A percentile compares a stretch with the other conserved stretches of the same genome.
phyloP scores from a whole-genome alignment of 768 basidiomycete genomes.

The Suillus fuscotomentosus region DNA sequence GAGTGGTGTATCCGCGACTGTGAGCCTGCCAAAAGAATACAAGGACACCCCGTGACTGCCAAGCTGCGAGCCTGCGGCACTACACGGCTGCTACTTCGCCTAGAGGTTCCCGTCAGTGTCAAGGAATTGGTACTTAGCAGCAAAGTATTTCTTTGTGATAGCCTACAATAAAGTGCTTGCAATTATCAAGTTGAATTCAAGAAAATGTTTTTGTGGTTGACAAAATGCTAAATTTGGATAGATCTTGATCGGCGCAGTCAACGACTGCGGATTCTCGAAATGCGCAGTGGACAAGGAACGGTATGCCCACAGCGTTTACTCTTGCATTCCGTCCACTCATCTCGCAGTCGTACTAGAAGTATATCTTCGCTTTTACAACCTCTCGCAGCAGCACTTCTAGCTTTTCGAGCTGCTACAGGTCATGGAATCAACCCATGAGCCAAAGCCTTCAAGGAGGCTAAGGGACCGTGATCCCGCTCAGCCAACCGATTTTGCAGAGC shows the following conservation, averaged over 20 bases:
- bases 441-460: conserved; percentile 33
- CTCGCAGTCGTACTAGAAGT: background rate
- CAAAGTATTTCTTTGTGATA: too few relatives aligned
- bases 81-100: too few relatives aligned
- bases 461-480: conserved; percentile 44
- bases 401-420: conserved; percentile 4
- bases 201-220: background rate
- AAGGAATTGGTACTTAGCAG: background rate
- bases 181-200: background rate
- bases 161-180: too few relatives aligned
- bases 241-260: conserved; percentile 35
- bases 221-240: conserved; percentile 16
- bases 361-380: background rate
- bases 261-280: conserved; percentile 31
- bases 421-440: conserved; percentile 32
- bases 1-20: too few relatives aligned
- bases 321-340: conserved; percentile 6
- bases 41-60: too few relatives aligned
- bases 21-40: too few relatives aligned
- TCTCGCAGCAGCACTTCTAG: background rate
- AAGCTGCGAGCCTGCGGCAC: too few relatives aligned
- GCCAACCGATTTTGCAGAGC: conserved; percentile 55
- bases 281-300: conserved; percentile 16
- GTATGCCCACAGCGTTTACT: conserved; percentile 6
- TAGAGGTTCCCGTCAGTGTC: background rate